Conservation (phyloP, 108 stramenopile species). For the Parietichytrium sp. region DNA sequence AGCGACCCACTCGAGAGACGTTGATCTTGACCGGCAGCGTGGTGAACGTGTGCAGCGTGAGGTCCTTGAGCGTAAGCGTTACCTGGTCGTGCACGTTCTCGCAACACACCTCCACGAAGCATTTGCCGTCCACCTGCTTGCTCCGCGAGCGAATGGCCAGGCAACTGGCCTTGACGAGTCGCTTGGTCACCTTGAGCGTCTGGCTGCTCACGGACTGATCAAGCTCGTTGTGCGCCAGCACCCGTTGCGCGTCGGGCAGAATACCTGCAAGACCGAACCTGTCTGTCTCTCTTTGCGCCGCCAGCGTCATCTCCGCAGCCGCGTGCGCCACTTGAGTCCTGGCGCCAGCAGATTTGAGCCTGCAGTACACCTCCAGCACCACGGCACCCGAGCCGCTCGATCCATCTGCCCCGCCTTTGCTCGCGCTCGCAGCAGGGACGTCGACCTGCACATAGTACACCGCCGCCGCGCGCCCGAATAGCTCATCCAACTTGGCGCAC, state of each 20-base stretch:
- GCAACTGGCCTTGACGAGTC: conserved; percentile 2
- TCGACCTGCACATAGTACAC: conserved; percentile 38
- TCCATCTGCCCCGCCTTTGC: neutral
- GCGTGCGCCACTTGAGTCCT: neutral
- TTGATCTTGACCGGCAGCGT: neutral
- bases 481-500: neutral
- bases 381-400: neutral
- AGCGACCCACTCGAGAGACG: neutral
- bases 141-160: conserved; percentile 7
- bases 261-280: neutral
- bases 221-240: neutral
- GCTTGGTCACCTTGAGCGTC: neutral
- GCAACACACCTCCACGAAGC: conserved; percentile 21
- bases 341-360: neutral
- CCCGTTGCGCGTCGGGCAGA: neutral
- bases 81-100: conserved; percentile 2
- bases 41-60: conserved; percentile 24
- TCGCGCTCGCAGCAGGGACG: neutral
- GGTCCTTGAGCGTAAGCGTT: neutral
- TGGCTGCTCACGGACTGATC: neutral
- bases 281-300: neutral
- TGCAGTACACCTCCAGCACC: neutral
- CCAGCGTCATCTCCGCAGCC: neutral
- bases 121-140: conserved; percentile 34
- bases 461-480: neutral